Evolutionary conservation across 2,329 filamentous ascomycete species (phyloP), one percentile per base, ranked within the genome.

Genomic region (Alternaria consortialis): DNA sequence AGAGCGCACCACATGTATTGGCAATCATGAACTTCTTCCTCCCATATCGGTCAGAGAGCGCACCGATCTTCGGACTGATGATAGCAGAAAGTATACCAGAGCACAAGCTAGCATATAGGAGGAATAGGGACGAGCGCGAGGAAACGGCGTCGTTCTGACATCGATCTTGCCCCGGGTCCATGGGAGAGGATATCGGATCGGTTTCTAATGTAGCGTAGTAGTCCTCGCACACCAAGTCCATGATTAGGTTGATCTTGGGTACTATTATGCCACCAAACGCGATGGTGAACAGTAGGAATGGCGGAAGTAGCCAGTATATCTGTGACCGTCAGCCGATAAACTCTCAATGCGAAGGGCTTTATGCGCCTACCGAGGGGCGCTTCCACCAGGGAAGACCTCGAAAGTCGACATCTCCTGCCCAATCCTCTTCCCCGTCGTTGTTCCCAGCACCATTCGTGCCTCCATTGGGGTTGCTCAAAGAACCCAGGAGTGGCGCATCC

Each of bases 181-280:
- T 63, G 5, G 73, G 73, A 1, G 70, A 67, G 15, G 70, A 73
- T 25, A 75, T 86, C 82, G 69, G 74, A 48, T 74, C 71, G 58
- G 53, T 62, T 23, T 55, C 60, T 0, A 64, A 43, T 9, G 96
- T 90, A 25, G 89, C 85, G 67, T 95, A 90, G 78, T 97, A 96
- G 62, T 91, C 86, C 64, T 88, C 87, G 78, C 95, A 99, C 53
- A 98, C 87, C 29, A 99, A 84, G 59, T 90, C 86, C 63, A 97
- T 84, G 64, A 97, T 92, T 79, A 97, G 81, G 73, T 97, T 97
- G 64, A 97, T 84, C 77, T 91, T 95, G 9, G 94, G 94, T 8
- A 97, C 92, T 7, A 95, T 83, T 7, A 92, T 87, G 58, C 92
- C 93, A 32, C 94, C 95, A 77, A 95, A 94, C 0, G 94, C 93